These are phyloP conservation scores for Metschnikowia bowlesiae DNA, from an alignment of 805 yeast species.

Conservation along the genomic window DNA sequence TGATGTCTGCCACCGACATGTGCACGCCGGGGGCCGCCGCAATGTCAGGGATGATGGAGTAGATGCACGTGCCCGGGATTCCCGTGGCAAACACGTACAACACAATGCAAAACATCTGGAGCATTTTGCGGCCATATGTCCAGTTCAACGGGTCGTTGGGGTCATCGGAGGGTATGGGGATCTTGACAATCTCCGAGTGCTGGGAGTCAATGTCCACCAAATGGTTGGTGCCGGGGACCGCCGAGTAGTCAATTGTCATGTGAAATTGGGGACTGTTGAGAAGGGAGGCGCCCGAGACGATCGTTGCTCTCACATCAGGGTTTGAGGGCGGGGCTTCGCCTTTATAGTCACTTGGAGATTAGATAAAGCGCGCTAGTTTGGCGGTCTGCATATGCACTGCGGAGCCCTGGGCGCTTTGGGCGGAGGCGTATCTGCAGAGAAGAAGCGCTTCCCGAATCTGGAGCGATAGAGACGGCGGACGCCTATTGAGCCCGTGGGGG, in stretches of 20 bases:
- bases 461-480: too few species aligned
- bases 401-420: too few species aligned
- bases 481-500: too few species aligned
- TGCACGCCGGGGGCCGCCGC: conserved; percentile 13
- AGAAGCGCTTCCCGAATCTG: too few species aligned
- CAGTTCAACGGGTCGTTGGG: conserved; percentile 72
- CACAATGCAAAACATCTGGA: conserved; percentile 41
- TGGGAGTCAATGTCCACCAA: conserved; percentile 43
- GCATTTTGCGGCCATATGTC: conserved; percentile 45
- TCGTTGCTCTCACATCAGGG: too few species aligned
- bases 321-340: too few species aligned
- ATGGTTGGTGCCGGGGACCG: conserved; percentile 49
- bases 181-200: conserved; percentile 42
- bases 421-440: too few species aligned
- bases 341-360: too few species aligned
- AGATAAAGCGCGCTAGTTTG: too few species aligned
- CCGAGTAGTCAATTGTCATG: conserved; percentile 8
- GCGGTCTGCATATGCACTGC: too few species aligned
- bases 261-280: too few species aligned
- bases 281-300: too few species aligned
- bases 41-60: conserved; percentile 15
- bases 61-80: conserved; percentile 15
- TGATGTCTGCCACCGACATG: conserved; percentile 13
- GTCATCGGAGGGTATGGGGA: conserved; percentile 64
- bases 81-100: conserved; percentile 40